Conservation (phyloP, 805 yeast species). For the Spencermartinsiella europaea region DNA sequence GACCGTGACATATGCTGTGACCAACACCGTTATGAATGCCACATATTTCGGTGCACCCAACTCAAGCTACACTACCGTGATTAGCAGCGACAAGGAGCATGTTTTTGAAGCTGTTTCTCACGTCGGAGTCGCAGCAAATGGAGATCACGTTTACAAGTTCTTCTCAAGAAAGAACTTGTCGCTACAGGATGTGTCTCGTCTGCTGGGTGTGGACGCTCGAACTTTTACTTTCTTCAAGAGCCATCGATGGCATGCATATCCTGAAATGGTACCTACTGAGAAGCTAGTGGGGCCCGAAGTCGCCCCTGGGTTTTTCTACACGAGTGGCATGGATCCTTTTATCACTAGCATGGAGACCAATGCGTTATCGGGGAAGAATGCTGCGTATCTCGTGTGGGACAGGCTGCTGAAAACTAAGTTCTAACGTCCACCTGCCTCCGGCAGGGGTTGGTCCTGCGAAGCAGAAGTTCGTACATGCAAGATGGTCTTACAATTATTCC, state of each 20-base stretch:
- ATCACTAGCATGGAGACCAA: constrained; percentile 51
- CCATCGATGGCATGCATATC: constrained; percentile 44
- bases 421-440: no score
- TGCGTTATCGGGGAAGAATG: constrained; percentile 45
- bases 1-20: constrained; percentile 32
- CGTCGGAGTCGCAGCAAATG: constrained; percentile 6
- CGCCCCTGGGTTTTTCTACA: constrained; percentile 36
- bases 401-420: background rate
- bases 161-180: constrained; percentile 32
- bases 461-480: no score
- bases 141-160: constrained; percentile 38
- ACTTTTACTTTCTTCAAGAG: constrained; percentile 27
- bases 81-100: constrained; percentile 3
- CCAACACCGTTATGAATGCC: constrained; percentile 5
- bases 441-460: no score
- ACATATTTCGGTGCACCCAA: constrained; percentile 7
- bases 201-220: constrained; percentile 23
- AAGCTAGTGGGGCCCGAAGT: constrained; percentile 31
- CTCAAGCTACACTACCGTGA: constrained; percentile 9
- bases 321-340: constrained; percentile 43
- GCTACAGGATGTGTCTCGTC: constrained; percentile 16
- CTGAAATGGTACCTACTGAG: constrained; percentile 33
- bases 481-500: no score
- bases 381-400: constrained; percentile 39
- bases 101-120: constrained; percentile 13